Evolutionary conservation across 2,329 filamentous ascomycete genomes (phyloP).

Genomic region (Ramularia endophylla): DNA sequence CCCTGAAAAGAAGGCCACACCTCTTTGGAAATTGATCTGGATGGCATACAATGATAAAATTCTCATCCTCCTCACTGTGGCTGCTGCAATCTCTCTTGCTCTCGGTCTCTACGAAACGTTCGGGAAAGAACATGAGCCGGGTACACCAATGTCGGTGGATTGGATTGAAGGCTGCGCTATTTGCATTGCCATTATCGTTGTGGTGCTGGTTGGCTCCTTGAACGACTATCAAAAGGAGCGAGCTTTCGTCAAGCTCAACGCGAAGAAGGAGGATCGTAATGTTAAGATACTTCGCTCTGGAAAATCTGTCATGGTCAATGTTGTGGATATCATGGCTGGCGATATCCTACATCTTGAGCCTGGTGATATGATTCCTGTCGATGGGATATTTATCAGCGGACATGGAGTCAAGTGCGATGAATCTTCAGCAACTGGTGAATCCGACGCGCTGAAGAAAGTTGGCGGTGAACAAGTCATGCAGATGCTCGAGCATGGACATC

Average conservation of each 20-base stretch:
- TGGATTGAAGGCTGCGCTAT: slow-evolving; percentile 84
- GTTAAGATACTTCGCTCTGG: slow-evolving; percentile 72
- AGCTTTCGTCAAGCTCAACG: slow-evolving; percentile 73
- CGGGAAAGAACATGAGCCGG: slow-evolving; percentile 44
- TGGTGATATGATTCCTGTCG: slow-evolving; percentile 65
- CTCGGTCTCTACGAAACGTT: slow-evolving; percentile 63
- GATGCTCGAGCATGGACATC: slow-evolving; percentile 53
- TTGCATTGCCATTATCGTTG: slow-evolving; percentile 67
- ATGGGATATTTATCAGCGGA: slow-evolving; percentile 62
- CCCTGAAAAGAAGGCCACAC: slow-evolving; percentile 64
- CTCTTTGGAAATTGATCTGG: slow-evolving; percentile 66
- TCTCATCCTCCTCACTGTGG: slow-evolving; percentile 63
- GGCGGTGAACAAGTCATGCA: slow-evolving; percentile 60
- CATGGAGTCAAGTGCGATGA: slow-evolving; percentile 67
- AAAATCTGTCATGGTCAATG: slow-evolving; percentile 60
- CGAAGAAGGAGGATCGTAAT: slow-evolving; percentile 68
- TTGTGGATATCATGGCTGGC: slow-evolving; percentile 66
- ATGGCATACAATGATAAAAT: slow-evolving; percentile 80
- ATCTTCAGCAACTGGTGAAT: slow-evolving; percentile 71
- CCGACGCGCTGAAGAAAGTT: slow-evolving; percentile 63
- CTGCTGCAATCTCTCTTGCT: slow-evolving; percentile 66
- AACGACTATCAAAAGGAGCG: slow-evolving; percentile 80
- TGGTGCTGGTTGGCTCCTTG: slow-evolving; percentile 68
- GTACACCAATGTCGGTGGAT: slow-evolving; percentile 45
- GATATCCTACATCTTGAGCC: slow-evolving; percentile 69